A percentile compares a stretch with the other conserved stretches of the same genome.
phyloP scores from a whole-genome alignment of 176 grass and related monocot species.

The Phragmites australis region DNA sequence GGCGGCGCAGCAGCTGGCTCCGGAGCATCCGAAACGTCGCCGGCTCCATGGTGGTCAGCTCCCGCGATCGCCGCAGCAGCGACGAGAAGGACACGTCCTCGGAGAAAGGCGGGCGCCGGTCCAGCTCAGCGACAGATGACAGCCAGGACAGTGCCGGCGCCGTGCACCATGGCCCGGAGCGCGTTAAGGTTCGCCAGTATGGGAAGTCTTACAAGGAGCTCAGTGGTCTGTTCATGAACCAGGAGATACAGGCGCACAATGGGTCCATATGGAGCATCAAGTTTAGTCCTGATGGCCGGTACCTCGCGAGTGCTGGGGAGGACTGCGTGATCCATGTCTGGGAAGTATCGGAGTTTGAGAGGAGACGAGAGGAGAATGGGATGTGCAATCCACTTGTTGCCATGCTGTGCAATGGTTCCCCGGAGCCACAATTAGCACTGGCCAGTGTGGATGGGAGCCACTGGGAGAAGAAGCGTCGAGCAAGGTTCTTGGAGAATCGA shows the following conservation, averaged over 20 bases:
- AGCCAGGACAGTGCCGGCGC: conserved; percentile 65
- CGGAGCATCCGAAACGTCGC: conserved; percentile 63
- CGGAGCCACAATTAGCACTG: conserved; percentile 53
- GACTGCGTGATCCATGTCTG: conserved; percentile 95
- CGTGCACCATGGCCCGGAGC: conserved; percentile 53
- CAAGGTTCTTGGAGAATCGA: conserved; percentile 52
- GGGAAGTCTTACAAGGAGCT: conserved; percentile 93
- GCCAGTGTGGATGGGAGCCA: conserved; percentile 47
- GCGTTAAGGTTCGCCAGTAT: conserved; percentile 67
- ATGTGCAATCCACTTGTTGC: conserved; percentile 65
- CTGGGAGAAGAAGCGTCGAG: conserved; percentile 64
- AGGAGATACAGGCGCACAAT: conserved; percentile 82
- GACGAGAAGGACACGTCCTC: conserved; percentile 86
- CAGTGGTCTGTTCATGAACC: conserved; percentile 80
- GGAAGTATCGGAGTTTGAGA: conserved; percentile 72
- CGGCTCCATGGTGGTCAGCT: conserved; percentile 50
- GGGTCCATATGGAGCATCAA: conserved; percentile 92
- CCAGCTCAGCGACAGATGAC: conserved; percentile 92
- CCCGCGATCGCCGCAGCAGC: conserved; percentile 64
- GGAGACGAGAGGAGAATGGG: conserved; percentile 56
- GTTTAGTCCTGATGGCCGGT: conserved; percentile 77
- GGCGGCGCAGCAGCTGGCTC: conserved; percentile 66
- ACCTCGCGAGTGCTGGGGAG: conserved; percentile 86
- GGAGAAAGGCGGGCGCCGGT: conserved; percentile 80
- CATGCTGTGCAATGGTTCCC: conserved; percentile 55